Base-by-base conservation (phyloP, 2,329 filamentous ascomycete species). In the Fusarium pininemorale region DNA sequence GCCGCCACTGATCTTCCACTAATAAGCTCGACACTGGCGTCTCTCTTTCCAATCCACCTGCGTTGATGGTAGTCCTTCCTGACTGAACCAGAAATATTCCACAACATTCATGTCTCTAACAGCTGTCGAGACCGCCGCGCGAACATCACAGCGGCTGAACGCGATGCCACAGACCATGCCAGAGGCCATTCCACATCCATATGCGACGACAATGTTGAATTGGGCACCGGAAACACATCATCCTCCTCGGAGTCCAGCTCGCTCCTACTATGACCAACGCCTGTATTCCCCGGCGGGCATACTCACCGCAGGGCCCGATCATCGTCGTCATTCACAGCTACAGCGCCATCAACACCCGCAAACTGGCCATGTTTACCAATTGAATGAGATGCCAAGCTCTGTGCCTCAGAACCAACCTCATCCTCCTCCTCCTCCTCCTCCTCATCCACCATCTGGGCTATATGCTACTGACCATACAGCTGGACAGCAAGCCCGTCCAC, bases 251-350 rank as follows among this genome's bases (percentile, higher is more conserved):
- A 70, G 68, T 47, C 35, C 76, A 69, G 44, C 72, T 76, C 54
- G 80, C 63, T 63, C 77, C 47, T 80, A 76, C 22, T 77, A 82
- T 53, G 57, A 68, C 38, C 60, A 75, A 30, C 78, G 75, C 55
- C 67, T 79, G 11, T 80, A 80, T 55, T 73, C 79, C 39, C 77
- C 79, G 7, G 70, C 75, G 26, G 72, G 69, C 47, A 61, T 80
- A 41, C 63, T 77, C 48, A 69, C 72, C 20, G 77, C 71, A 55
- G 54, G 50, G n/a, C 74, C 68, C 66, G 64, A 44, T 48, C 37
- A 57, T 55, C 62, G 54, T 68, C 63, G 65, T 53, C 59, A 62
- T 45, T 69, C 69, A 30, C 73, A 72, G 39, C 41, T 54, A 30
- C 70, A 70, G 14, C 62, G 61, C 32, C 48, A 55, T 41, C 74